phyloP scores from a whole-genome alignment of 805 yeast genomes.

The Candida boidinii region DNA sequence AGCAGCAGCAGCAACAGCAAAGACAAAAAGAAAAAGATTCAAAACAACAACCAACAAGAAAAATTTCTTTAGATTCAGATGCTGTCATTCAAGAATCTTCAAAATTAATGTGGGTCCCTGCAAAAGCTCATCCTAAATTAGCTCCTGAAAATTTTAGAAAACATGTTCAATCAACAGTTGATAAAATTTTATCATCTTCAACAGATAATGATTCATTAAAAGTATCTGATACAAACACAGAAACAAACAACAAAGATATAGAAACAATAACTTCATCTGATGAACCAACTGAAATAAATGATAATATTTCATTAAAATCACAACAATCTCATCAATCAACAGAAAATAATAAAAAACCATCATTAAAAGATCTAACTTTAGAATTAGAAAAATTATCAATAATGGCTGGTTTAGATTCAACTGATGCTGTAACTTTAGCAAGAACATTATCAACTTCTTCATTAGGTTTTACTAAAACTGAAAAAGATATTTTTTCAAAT shows the following conservation, averaged over 20 bases:
- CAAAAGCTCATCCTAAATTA: slow-evolving; percentile 86
- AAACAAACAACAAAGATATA: slow-evolving; percentile 1
- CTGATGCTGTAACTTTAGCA: slow-evolving; percentile 78
- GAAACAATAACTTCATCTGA: neutral
- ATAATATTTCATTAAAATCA: slow-evolving; percentile 4
- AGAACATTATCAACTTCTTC: slow-evolving; percentile 68
- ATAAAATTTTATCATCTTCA: slow-evolving; percentile 29
- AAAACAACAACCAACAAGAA: too few relatives aligned
- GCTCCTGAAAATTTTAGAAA: slow-evolving; percentile 80
- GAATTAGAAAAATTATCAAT: slow-evolving; percentile 71
- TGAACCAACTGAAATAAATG: slow-evolving; percentile 2
- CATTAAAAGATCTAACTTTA: slow-evolving; percentile 60
- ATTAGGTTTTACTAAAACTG: slow-evolving; percentile 47
- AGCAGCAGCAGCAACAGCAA: slow-evolving; percentile 1
- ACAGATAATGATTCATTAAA: slow-evolving; percentile 12
- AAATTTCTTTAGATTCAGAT: too few relatives aligned
- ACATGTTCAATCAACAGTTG: slow-evolving; percentile 54
- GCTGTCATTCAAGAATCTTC: slow-evolving; percentile 27
- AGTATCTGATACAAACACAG: neutral
- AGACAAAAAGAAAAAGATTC: neutral
- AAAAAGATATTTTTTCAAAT: slow-evolving; percentile 34
- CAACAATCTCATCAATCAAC: neutral
- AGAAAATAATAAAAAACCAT: slow-evolving; percentile 36
- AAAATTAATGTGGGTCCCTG: slow-evolving; percentile 88
- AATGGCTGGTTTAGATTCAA: slow-evolving; percentile 68